These are phyloP conservation scores for Mucor indicus DNA, from an alignment of 371 early-diverging fungal species.

Conservation along the genomic window DNA sequence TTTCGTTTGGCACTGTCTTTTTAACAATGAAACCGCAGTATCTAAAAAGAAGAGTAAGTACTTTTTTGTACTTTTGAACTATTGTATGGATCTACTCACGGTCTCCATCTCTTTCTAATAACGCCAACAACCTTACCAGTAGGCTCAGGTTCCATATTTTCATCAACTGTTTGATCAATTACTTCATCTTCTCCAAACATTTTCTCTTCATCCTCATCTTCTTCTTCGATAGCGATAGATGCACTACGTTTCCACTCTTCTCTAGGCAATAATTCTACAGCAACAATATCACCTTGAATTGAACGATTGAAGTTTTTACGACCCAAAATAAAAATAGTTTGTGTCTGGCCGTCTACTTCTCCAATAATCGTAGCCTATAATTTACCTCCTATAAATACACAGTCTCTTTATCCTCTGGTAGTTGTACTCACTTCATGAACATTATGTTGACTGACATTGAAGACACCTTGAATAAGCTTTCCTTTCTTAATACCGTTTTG, in stretches of 20 bases:
- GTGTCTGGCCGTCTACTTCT: conserved; percentile 70
- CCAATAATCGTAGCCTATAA: conserved; percentile 72
- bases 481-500: conserved; percentile 85
- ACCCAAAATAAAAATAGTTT: conserved; percentile 77
- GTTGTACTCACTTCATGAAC: conserved; percentile 68
- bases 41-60: conserved; percentile 10
- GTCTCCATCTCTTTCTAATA: conserved; percentile 92
- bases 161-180: conserved; percentile 18
- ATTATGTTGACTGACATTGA: conserved; percentile 84
- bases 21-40: conserved; percentile 91
- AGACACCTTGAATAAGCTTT: conserved; percentile 74
- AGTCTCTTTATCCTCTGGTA: too few species aligned
- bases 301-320: conserved; percentile 86
- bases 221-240: conserved; percentile 70
- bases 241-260: conserved; percentile 79
- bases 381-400: too few species aligned
- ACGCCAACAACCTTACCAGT: conserved; percentile 90
- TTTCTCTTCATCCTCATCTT: conserved; percentile 50
- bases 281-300: conserved; percentile 90
- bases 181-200: conserved; percentile 41
- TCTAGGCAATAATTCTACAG: conserved; percentile 80
- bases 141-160: conserved; percentile 49
- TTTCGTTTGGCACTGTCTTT: conserved; percentile 56
- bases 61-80: too few species aligned
- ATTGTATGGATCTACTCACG: too few species aligned